phyloP scores from a whole-genome alignment of 352 stramenopile species.

The Globisporangium emineosum region DNA sequence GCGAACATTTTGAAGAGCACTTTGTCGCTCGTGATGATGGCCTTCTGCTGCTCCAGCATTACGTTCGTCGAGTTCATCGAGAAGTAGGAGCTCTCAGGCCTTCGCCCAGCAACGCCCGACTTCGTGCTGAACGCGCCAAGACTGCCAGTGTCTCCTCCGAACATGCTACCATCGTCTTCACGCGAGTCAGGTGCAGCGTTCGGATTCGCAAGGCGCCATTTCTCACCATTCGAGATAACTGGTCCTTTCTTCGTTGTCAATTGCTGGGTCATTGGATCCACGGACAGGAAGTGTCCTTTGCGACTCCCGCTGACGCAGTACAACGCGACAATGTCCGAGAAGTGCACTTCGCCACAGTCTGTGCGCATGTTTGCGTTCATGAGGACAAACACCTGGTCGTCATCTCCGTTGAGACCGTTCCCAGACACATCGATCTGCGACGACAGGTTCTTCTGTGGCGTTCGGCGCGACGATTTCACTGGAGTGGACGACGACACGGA shows the following conservation, averaged over 20 bases:
- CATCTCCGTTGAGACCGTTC: conserved; percentile 64
- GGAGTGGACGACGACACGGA: conserved; percentile 29
- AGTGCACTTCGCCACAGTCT: conserved; percentile 70
- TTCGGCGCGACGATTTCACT: conserved; percentile 14
- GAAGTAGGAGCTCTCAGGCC: conserved; percentile 31
- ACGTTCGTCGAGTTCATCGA: conserved; percentile 35
- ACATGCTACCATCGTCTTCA: conserved; percentile 16
- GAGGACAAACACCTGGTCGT: conserved; percentile 76
- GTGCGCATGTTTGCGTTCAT: conserved; percentile 68
- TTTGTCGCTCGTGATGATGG: conserved; percentile 63
- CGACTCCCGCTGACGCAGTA: conserved; percentile 71
- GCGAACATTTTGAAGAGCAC: conserved; percentile 70
- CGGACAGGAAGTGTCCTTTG: conserved; percentile 70
- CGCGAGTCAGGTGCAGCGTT: conserved; percentile 25
- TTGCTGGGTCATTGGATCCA: conserved; percentile 51
- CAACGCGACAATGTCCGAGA: conserved; percentile 70
- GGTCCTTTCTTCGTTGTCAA: conserved; percentile 70
- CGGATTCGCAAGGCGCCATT: conserved; percentile 75
- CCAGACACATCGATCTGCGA: conserved; percentile 52
- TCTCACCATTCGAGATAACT: conserved; percentile 76
- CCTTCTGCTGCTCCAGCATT: conserved; percentile 62
- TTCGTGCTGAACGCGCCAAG: neutral
- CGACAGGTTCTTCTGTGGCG: conserved; percentile 22
- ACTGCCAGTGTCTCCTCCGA: conserved; percentile 1
- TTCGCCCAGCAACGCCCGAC: neutral